Percentiles rank a stretch among this genome's conserved stretches.
These are phyloP conservation scores for Teratosphaeria gauchensis DNA, from an alignment of 2,329 filamentous ascomycete species.

Conservation along the genomic window DNA sequence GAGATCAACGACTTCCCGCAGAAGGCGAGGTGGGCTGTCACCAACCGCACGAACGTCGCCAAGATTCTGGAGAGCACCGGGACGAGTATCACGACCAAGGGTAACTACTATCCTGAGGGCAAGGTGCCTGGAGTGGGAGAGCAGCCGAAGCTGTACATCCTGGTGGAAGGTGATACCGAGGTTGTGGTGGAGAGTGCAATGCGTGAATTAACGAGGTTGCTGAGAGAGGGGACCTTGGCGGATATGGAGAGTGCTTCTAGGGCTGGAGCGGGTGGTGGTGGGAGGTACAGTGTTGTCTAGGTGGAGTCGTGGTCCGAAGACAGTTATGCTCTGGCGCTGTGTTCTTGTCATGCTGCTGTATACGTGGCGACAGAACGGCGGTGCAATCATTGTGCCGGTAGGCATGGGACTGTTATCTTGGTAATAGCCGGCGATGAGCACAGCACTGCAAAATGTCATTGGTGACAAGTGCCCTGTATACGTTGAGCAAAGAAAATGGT, in stretches of 20 bases:
- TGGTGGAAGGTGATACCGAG: conserved; percentile 96
- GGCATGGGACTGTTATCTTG: too few relatives aligned
- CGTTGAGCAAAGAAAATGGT: too few relatives aligned
- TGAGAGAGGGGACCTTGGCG: conserved; percentile 84
- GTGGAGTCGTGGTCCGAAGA: not conserved
- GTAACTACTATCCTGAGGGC: conserved; percentile 73
- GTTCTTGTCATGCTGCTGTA: too few relatives aligned
- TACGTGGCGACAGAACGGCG: too few relatives aligned
- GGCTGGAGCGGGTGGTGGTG: conserved; percentile 40
- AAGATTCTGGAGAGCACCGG: conserved; percentile 94
- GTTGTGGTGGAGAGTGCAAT: conserved; percentile 83
- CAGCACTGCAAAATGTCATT: too few relatives aligned
- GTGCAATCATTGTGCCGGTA: too few relatives aligned
- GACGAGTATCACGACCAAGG: conserved; percentile 95
- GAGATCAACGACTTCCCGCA: conserved; percentile 99
- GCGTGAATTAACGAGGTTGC: conserved; percentile 73
- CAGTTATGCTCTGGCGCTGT: too few relatives aligned
- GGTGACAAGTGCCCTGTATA: too few relatives aligned
- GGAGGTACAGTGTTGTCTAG: conserved; percentile 1
- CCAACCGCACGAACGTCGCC: conserved; percentile 94
- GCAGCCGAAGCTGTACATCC: conserved; percentile 91
- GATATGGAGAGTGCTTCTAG: conserved; percentile 69
- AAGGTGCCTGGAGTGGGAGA: conserved; percentile 67
- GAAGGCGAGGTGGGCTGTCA: conserved; percentile 96
- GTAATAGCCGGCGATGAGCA: too few relatives aligned